A percentile compares a stretch with the other conserved stretches of the same genome.
Evolutionary conservation across 805 yeast genomes (phyloP).

Genomic region (Starmerella davenportii): DNA sequence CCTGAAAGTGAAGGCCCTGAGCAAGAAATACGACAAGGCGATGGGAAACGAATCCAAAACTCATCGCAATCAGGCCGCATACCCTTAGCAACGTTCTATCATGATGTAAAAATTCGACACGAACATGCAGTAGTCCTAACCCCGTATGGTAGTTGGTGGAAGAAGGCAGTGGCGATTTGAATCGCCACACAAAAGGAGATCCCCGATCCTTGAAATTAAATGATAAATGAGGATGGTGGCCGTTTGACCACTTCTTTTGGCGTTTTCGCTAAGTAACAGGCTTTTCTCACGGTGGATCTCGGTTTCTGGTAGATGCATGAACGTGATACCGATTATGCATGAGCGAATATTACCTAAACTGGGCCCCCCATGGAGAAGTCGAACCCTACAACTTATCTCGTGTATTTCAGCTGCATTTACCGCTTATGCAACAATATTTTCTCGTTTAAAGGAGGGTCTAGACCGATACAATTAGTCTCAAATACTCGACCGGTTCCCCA

Average conservation of each 20-base stretch:
- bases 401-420: conserved; percentile 1
- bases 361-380: neutral
- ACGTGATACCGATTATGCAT: neutral
- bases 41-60: too few relatives aligned
- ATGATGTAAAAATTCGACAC: neutral
- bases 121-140: neutral
- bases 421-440: conserved; percentile 1
- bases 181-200: too few relatives aligned
- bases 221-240: too few relatives aligned
- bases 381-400: conserved; percentile 1
- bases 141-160: neutral
- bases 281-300: conserved; percentile 1
- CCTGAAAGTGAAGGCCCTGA: too few relatives aligned
- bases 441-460: conserved; percentile 1
- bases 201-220: too few relatives aligned
- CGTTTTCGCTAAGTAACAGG: too few relatives aligned
- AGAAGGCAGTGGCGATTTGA: too few relatives aligned
- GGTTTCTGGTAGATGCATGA: neutral
- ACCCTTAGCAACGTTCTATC: neutral
- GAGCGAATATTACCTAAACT: neutral
- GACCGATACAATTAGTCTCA: neutral
- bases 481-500: neutral
- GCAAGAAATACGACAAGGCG: too few relatives aligned
- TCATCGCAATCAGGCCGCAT: too few relatives aligned
- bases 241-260: too few relatives aligned